Evolutionary conservation across 345 rosid species (phyloP), one percentile per base, ranked within the genome.

Genomic region (Eucalyptus tenuipes): DNA sequence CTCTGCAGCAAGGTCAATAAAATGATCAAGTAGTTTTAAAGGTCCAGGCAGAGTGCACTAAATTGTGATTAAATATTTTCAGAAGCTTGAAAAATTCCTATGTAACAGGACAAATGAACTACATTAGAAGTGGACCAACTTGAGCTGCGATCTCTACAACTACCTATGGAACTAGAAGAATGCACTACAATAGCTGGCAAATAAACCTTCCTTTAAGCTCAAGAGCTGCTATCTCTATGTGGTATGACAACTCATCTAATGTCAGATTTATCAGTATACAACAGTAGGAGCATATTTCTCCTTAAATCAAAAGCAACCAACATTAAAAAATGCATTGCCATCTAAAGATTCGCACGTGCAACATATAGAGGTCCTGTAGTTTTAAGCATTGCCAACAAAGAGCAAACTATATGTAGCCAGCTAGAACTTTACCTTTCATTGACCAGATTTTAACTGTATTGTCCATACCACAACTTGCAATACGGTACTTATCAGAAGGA

Each of bases 401-500:
- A 75, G 47, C 29, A 75, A 22, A 75, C 47, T 75, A 11, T 40
- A 75, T 25, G 13, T 40, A 75, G 50, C 85, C 42, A 12, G 33
- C 44, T 50, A 22, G 29, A 49, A 42, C 89, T 89, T 52, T 87
- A 97, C 99, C 99, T 96, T 95, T 96, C 99, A 96, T 96, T 88
- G 98, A 96, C 99, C 99, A 97, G 89, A 97, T 96, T 90, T 96
- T 97, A 81, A 96, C 96, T 33, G 99, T 96, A 91, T 95, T 96
- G 92, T 96, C 98, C 99, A 97, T 96, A 87, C 99, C 99, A 93
- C 99, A 96, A 90, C 99, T 97, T 91, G 97, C 95, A 86, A 96
- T 95, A 20, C 97, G 95, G 90, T 93, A 92, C n/a, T 94, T 94
- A 91, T 97, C 98, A 49, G 97, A 92, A 45, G 98, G 98, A 92